Evolutionary conservation across 225 moss, liverwort and hornwort species (phyloP).

Genomic region (Marchantia polymorpha): DNA sequence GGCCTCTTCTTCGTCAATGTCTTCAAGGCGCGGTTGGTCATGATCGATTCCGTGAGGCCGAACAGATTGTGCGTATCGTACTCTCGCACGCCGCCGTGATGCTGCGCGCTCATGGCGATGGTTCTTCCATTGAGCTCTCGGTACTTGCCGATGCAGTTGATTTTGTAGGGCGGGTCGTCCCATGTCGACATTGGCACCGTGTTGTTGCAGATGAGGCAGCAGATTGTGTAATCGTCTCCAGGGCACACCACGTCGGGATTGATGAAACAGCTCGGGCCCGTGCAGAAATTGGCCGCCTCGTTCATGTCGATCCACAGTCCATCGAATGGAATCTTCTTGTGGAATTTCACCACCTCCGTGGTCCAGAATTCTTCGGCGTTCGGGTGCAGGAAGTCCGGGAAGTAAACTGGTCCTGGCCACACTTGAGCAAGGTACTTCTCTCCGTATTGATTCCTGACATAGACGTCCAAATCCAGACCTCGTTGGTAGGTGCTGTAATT

Average conservation of each 20-base stretch:
- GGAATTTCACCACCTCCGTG: constrained; percentile 56
- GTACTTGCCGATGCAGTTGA: constrained; percentile 46
- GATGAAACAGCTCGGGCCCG: constrained; percentile 52
- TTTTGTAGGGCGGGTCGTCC: constrained; percentile 73
- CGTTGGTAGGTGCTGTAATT: constrained; percentile 58
- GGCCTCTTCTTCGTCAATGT: constrained; percentile 49
- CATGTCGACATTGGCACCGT: constrained; percentile 25
- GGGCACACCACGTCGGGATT: constrained; percentile 36
- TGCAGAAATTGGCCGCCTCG: constrained; percentile 89
- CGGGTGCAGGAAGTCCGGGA: constrained; percentile 81
- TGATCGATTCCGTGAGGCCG: constrained; percentile 65
- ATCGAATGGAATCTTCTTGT: constrained; percentile 61
- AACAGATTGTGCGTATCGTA: constrained; percentile 85
- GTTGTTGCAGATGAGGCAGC: constrained; percentile 47
- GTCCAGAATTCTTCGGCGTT: constrained; percentile 72
- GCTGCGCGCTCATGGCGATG: constrained; percentile 60
- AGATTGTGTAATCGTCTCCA: constrained; percentile 33
- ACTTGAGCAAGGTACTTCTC: constrained; percentile 72
- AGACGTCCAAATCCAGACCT: constrained; percentile 63
- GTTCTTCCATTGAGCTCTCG: constrained; percentile 51
- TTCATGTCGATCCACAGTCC: constrained; percentile 98
- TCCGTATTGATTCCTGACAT: constrained; percentile 61
- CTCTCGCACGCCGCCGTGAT: constrained; percentile 61
- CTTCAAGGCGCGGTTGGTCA: constrained; percentile 53
- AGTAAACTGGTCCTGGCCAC: constrained; percentile 87